Evolutionary conservation across 179 eudicot species (phyloP).

Genomic region (Patellifolia procumbens): DNA sequence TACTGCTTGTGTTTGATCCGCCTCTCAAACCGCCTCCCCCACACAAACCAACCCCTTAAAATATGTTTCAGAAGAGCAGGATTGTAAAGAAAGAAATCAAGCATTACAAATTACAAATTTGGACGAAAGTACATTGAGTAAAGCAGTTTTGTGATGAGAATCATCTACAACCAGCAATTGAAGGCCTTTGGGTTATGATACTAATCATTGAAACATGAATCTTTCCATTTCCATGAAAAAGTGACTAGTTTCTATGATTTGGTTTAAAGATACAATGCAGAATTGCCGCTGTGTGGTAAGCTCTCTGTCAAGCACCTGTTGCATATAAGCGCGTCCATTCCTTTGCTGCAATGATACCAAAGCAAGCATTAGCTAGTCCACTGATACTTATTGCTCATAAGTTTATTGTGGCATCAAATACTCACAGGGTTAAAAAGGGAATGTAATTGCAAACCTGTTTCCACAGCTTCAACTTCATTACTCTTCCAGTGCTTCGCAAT

Average conservation of each 20-base stretch:
- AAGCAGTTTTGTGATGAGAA: slow-evolving; percentile 22
- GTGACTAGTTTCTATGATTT: slow-evolving; percentile 5
- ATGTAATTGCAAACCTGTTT: slow-evolving; percentile 59
- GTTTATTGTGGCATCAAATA: neutral
- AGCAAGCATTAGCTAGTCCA: neutral
- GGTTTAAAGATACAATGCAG: slow-evolving; percentile 28
- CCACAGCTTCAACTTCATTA: slow-evolving; percentile 93
- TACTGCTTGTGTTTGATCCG: too few species aligned
- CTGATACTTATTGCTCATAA: neutral
- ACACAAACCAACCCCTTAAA: neutral
- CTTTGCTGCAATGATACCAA: slow-evolving; percentile 49
- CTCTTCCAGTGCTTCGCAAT: slow-evolving; percentile 98
- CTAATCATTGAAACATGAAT: slow-evolving; percentile 17
- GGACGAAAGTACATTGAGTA: slow-evolving; percentile 14
- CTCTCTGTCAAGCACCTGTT: slow-evolving; percentile 63
- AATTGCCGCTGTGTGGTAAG: slow-evolving; percentile 12
- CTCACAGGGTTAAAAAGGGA: neutral
- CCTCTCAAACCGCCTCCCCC: too few species aligned
- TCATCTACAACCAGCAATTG: slow-evolving; percentile 41
- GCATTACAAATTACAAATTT: slow-evolving; percentile 26
- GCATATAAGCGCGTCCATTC: slow-evolving; percentile 96
- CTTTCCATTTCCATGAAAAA: slow-evolving; percentile 20
- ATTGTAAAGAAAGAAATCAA: neutral
- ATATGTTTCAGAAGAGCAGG: neutral
- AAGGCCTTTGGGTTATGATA: slow-evolving; percentile 29